These are phyloP conservation scores for Penicillium sp. DNA, from an alignment of 2,329 filamentous ascomycete genomes.

Conservation along the genomic window DNA sequence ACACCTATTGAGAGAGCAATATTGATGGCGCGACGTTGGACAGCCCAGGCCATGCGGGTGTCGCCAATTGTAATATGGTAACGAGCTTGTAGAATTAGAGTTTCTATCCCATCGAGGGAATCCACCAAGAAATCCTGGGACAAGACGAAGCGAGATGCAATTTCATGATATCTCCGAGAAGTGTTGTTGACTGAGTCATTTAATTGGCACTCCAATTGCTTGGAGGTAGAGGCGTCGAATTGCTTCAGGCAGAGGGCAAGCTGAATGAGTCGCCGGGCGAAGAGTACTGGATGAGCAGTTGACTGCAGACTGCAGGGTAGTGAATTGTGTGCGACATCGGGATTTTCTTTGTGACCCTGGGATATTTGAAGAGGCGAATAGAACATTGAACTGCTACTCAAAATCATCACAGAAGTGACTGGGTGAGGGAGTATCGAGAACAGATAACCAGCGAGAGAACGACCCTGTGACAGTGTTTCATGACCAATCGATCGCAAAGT, in stretches of 20 bases:
- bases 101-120: conserved; percentile 56
- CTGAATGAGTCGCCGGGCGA: conserved; percentile 21
- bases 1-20: conserved; percentile 55
- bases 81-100: conserved; percentile 53
- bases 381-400: conserved; percentile 18
- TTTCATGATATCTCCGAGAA: conserved; percentile 13
- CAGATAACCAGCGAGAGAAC: conserved; percentile 22
- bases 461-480: conserved; percentile 17
- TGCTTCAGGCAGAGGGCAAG: conserved; percentile 25
- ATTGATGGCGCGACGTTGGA: conserved; percentile 53
- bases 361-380: conserved; percentile 17
- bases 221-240: conserved; percentile 2
- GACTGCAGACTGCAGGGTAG: not conserved
- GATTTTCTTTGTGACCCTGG: not conserved
- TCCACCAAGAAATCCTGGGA: conserved; percentile 51
- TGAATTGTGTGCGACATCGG: not conserved
- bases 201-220: conserved; percentile 5
- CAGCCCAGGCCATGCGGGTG: conserved; percentile 56
- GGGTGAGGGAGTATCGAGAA: conserved; percentile 21
- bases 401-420: conserved; percentile 7
- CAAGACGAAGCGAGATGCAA: conserved; percentile 35
- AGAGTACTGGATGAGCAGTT: conserved; percentile 17
- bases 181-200: conserved; percentile 10
- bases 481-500: conserved; percentile 15
- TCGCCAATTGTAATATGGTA: conserved; percentile 58